Conservation (phyloP, 2,329 filamentous ascomycete species). For the Phialophora verrucosa region DNA sequence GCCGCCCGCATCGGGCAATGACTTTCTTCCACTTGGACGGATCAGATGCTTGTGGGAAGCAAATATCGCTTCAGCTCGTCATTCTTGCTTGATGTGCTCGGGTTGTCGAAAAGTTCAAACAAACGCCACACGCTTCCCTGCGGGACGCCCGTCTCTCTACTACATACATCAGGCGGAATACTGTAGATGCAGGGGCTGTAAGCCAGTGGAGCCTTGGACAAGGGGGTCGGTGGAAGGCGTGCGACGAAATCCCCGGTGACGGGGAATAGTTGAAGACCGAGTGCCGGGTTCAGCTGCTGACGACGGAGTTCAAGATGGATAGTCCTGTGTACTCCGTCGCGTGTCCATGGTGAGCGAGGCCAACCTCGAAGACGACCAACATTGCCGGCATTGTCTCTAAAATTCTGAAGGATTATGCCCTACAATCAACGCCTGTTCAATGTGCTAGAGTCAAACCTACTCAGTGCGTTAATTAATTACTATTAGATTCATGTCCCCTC, state of each 20-base stretch:
- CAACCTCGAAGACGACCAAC: background rate
- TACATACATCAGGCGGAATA: background rate
- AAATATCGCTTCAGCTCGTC: background rate
- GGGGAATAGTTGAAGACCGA: background rate
- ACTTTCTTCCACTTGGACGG: background rate
- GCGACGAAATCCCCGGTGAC: background rate
- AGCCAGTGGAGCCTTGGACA: slow-evolving; percentile 3
- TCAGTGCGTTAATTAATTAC: background rate
- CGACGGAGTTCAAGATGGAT: background rate
- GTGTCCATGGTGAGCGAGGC: background rate
- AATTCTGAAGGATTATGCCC: background rate
- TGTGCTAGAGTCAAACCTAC: background rate
- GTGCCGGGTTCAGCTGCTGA: background rate
- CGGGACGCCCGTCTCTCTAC: background rate
- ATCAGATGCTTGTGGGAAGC: background rate
- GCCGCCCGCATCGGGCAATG: background rate
- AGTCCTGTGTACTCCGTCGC: too few relatives aligned
- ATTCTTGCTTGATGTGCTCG: background rate
- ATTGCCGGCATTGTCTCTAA: background rate
- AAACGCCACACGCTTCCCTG: background rate
- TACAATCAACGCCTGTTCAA: background rate
- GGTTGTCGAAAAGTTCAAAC: background rate
- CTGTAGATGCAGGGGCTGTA: background rate
- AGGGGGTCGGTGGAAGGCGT: background rate
- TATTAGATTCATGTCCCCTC: background rate